phyloP scores from a whole-genome alignment of 1,284 basidiomycete genomes.

The Austroboletus novae-zelandiae region DNA sequence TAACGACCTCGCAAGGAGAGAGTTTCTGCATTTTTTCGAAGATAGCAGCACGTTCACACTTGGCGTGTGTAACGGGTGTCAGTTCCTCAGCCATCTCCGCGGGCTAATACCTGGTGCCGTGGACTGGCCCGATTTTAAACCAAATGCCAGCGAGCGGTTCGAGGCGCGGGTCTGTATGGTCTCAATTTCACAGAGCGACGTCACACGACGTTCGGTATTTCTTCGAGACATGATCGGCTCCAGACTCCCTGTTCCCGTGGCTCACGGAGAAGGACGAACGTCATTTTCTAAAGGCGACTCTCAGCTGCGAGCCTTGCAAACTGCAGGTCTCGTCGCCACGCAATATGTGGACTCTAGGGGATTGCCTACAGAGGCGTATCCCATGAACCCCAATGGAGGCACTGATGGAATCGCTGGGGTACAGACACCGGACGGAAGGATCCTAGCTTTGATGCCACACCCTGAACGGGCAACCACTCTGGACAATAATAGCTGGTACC shows the following conservation, averaged over 20 bases:
- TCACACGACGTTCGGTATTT: slow-evolving; percentile 74
- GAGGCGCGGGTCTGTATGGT: slow-evolving; percentile 86
- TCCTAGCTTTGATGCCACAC: slow-evolving; percentile 96
- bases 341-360: slow-evolving; percentile 78
- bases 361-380: slow-evolving; percentile 71
- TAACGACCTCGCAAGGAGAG: slow-evolving; percentile 67
- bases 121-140: slow-evolving; percentile 90
- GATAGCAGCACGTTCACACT: slow-evolving; percentile 84
- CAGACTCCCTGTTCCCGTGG: slow-evolving; percentile 87
- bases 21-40: slow-evolving; percentile 83
- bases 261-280: slow-evolving; percentile 93
- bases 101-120: slow-evolving; percentile 87
- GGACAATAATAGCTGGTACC: slow-evolving; percentile 88
- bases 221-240: slow-evolving; percentile 86
- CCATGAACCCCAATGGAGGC: slow-evolving; percentile 95
- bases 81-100: slow-evolving; percentile 88
- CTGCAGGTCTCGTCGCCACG: slow-evolving; percentile 58
- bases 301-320: slow-evolving; percentile 43
- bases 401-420: slow-evolving; percentile 87
- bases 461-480: slow-evolving; percentile 78
- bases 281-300: slow-evolving; percentile 54
- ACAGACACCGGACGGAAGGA: slow-evolving; percentile 81
- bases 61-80: slow-evolving; percentile 98
- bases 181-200: slow-evolving; percentile 61
- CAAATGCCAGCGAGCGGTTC: slow-evolving; percentile 87